phyloP scores from a whole-genome alignment of 2,329 filamentous ascomycete species.

The Aspergillus texensis region DNA sequence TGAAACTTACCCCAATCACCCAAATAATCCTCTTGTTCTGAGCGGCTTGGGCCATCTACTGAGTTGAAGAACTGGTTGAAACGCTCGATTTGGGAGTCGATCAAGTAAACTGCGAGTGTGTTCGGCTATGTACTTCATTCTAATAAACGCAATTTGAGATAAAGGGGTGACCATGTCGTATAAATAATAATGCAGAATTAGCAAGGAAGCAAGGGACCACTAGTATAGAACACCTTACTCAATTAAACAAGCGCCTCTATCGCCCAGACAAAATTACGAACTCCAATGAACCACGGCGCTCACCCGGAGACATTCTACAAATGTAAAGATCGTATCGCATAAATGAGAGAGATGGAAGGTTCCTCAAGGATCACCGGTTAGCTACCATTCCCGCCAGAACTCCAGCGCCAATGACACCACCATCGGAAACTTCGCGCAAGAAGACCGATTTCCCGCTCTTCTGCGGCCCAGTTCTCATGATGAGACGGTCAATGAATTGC shows the following conservation, averaged over 20 bases:
- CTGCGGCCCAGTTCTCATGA: slow-evolving; percentile 49
- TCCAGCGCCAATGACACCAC: slow-evolving; percentile 59
- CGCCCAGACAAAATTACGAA: slow-evolving; percentile 8
- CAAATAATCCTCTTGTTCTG: neutral
- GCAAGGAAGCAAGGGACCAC: neutral
- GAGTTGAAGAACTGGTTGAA: neutral
- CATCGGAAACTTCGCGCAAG: slow-evolving; percentile 55
- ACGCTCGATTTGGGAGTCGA: neutral
- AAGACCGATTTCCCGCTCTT: slow-evolving; percentile 54
- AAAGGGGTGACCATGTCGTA: neutral
- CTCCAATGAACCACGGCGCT: slow-evolving; percentile 7
- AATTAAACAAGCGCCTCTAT: slow-evolving; percentile 9
- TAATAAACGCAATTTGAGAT: neutral
- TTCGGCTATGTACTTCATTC: neutral
- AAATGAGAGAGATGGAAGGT: neutral
- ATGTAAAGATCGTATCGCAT: slow-evolving; percentile 12
- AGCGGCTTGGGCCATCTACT: neutral
- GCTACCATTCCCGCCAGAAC: slow-evolving; percentile 55
- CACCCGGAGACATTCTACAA: neutral
- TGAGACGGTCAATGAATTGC: slow-evolving; percentile 62
- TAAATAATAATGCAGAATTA: neutral
- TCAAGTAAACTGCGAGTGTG: neutral
- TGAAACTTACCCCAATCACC: neutral
- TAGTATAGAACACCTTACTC: slow-evolving; percentile 7
- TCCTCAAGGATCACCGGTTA: slow-evolving; percentile 14